phyloP scores from a whole-genome alignment of 805 yeast genomes.

The Suhomyces emberorum region DNA sequence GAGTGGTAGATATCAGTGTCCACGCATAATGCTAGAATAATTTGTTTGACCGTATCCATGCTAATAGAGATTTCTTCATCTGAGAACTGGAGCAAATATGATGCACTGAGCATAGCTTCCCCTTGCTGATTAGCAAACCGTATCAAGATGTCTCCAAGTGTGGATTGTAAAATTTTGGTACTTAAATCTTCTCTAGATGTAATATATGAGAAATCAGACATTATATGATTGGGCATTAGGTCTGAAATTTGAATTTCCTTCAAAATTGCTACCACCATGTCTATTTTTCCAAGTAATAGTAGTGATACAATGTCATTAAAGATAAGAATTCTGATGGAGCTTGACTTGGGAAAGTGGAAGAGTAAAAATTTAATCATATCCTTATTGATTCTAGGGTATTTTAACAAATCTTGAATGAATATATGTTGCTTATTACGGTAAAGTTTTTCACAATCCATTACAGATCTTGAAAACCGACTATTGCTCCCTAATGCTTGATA shows the following conservation, averaged over 20 bases:
- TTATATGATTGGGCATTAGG: background rate
- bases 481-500: slow-evolving; percentile 6
- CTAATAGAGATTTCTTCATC: slow-evolving; percentile 1
- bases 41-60: slow-evolving; percentile 2
- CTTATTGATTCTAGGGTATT: slow-evolving; percentile 14
- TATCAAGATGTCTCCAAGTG: slow-evolving; percentile 13
- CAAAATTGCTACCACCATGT: slow-evolving; percentile 7
- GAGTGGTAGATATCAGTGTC: slow-evolving; percentile 6
- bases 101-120: slow-evolving; percentile 21
- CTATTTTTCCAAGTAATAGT: slow-evolving; percentile 9
- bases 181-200: background rate
- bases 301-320: slow-evolving; percentile 15
- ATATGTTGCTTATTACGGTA: slow-evolving; percentile 8
- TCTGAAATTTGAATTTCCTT: slow-evolving; percentile 1
- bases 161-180: background rate
- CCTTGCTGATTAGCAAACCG: slow-evolving; percentile 17
- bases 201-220: background rate
- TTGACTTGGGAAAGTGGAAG: slow-evolving; percentile 13
- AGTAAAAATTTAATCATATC: slow-evolving; percentile 17
- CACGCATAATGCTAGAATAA: slow-evolving; percentile 12
- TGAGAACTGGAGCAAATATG: slow-evolving; percentile 12
- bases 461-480: slow-evolving; percentile 11
- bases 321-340: slow-evolving; percentile 18
- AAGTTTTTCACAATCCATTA: slow-evolving; percentile 12
- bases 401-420: slow-evolving; percentile 20